Conservation (phyloP, 345 rosid species). For the Lepidium sativum region DNA sequence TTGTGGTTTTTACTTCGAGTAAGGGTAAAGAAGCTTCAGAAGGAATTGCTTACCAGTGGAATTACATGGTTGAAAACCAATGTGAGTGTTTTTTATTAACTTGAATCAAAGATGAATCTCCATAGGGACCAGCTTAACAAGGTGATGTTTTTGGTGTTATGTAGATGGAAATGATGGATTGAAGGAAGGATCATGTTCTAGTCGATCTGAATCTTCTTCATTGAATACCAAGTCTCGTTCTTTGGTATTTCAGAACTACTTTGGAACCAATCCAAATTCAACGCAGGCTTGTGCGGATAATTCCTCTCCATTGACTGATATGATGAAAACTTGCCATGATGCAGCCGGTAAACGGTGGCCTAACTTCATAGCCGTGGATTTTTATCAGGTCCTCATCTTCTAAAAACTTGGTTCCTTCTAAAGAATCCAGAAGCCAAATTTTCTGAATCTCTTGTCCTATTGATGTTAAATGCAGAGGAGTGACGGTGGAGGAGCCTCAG, state of each 20-base stretch:
- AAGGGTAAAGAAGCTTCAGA: slow-evolving; percentile 71
- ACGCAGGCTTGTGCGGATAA: slow-evolving; percentile 60
- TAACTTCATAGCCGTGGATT: slow-evolving; percentile 93
- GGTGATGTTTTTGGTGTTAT: not conserved
- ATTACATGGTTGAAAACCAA: slow-evolving; percentile 75
- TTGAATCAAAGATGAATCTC: not conserved
- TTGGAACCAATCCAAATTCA: slow-evolving; percentile 56
- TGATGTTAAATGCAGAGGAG: slow-evolving; percentile 44
- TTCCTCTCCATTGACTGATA: slow-evolving; percentile 56
- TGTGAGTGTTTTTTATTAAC: slow-evolving; percentile 38
- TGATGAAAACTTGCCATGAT: slow-evolving; percentile 61
- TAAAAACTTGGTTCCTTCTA: not conserved
- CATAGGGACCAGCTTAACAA: not conserved
- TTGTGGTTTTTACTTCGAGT: slow-evolving; percentile 81
- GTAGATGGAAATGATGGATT: slow-evolving; percentile 84
- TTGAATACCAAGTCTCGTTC: slow-evolving; percentile 48
- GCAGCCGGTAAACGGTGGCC: slow-evolving; percentile 92
- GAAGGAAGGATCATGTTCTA: slow-evolving; percentile 60
- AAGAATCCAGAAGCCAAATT: not conserved
- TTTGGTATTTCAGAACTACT: slow-evolving; percentile 66
- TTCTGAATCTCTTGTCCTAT: not conserved
- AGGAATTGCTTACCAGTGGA: slow-evolving; percentile 88
- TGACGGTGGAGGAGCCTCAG: slow-evolving; percentile 88
- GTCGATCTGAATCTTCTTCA: slow-evolving; percentile 61
- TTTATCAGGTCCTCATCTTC: slow-evolving; percentile 53